phyloP scores from a whole-genome alignment of 352 stramenopile species.

The Pythium monospermum region DNA sequence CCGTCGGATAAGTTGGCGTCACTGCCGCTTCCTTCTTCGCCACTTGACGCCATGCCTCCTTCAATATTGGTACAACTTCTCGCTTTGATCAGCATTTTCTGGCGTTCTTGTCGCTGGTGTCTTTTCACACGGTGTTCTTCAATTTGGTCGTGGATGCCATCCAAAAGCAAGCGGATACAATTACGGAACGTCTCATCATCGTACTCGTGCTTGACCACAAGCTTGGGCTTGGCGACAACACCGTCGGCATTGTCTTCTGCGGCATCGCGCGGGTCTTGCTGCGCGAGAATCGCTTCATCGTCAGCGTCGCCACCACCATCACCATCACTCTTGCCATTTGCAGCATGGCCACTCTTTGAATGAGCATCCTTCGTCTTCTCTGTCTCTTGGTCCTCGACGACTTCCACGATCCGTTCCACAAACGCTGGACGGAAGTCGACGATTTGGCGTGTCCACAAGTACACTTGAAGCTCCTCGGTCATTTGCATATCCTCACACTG shows the following conservation, averaged over 20 bases:
- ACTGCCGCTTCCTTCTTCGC: slow-evolving; percentile 10
- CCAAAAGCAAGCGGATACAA: slow-evolving; percentile 61
- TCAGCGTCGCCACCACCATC: slow-evolving; percentile 5
- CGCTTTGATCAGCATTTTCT: slow-evolving; percentile 24
- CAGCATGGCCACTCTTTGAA: slow-evolving; percentile 13
- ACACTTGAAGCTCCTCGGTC: slow-evolving; percentile 78
- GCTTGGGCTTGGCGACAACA: slow-evolving; percentile 12
- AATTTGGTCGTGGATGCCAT: slow-evolving; percentile 81
- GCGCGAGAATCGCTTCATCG: slow-evolving; percentile 11
- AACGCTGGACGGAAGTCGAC: slow-evolving; percentile 64
- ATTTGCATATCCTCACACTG: slow-evolving; percentile 81
- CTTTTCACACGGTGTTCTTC: slow-evolving; percentile 63
- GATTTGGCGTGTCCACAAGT: slow-evolving; percentile 82
- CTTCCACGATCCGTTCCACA: slow-evolving; percentile 20
- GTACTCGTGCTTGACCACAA: slow-evolving; percentile 34
- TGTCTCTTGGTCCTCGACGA: slow-evolving; percentile 5
- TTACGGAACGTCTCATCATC: slow-evolving; percentile 61
- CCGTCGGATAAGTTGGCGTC: slow-evolving; percentile 8
- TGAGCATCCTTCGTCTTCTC: slow-evolving; percentile 3
- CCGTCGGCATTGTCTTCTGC: slow-evolving; percentile 8
- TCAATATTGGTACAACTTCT: slow-evolving; percentile 13
- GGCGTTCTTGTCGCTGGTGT: slow-evolving; percentile 33
- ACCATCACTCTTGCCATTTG: background rate
- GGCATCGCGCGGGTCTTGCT: slow-evolving; percentile 21
- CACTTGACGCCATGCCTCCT: slow-evolving; percentile 10